phyloP scores from a whole-genome alignment of 768 basidiomycete genomes.

The Auriscalpium orientale region DNA sequence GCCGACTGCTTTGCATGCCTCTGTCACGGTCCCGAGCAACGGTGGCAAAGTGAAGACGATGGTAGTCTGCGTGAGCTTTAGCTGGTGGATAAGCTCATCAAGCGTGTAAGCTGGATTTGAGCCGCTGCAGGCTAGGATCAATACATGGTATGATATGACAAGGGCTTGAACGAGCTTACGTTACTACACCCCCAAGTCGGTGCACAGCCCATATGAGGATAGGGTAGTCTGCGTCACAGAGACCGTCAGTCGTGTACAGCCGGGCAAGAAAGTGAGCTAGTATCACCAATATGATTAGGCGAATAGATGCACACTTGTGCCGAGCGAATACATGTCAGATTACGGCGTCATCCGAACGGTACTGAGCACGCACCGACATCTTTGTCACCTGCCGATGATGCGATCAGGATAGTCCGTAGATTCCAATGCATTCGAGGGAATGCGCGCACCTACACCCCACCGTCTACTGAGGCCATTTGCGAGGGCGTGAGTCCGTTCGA shows the following conservation, averaged over 20 bases:
- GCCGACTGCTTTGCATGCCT: slow-evolving; percentile 24
- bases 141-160: not conserved
- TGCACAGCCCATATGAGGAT: slow-evolving; percentile 18
- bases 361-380: slow-evolving; percentile 28
- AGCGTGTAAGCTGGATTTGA: slow-evolving; percentile 54
- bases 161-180: slow-evolving; percentile 6
- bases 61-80: slow-evolving; percentile 18
- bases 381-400: slow-evolving; percentile 24
- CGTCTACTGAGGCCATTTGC: slow-evolving; percentile 29
- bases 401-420: not conserved
- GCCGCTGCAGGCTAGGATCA: slow-evolving; percentile 30
- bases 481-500: slow-evolving; percentile 27
- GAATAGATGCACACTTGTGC: slow-evolving; percentile 14
- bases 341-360: no score
- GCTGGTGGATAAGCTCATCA: slow-evolving; percentile 53
- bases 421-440: not conserved
- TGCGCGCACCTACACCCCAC: slow-evolving; percentile 28
- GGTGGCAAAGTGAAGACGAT: slow-evolving; percentile 25
- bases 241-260: not conserved
- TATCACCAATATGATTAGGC: slow-evolving; percentile 22
- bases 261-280: not conserved
- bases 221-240: slow-evolving; percentile 4
- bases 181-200: slow-evolving; percentile 17
- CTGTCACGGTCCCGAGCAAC: slow-evolving; percentile 20
- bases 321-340: not conserved